phyloP scores from a whole-genome alignment of 495 filamentous ascomycete species.

The Hapsidospora chrysogenum region DNA sequence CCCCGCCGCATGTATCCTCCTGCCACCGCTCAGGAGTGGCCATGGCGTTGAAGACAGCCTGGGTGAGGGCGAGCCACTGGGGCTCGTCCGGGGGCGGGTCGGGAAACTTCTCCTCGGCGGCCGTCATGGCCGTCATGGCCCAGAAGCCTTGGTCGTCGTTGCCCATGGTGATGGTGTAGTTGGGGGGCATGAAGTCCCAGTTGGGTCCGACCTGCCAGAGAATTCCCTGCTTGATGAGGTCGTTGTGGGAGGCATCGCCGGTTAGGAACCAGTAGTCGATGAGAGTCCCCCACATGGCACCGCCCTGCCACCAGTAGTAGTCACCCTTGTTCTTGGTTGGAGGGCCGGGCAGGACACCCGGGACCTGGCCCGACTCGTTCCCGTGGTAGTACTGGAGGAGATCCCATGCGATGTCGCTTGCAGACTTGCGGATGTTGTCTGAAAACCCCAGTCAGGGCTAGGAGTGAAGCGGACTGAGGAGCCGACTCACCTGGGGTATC shows the following conservation, averaged over 20 bases:
- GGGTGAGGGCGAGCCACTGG: conserved; percentile 58
- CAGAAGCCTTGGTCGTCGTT: conserved; percentile 77
- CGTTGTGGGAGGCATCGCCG: conserved; percentile 53
- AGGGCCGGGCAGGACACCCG: conserved; percentile 44
- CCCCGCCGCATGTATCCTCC: conserved; percentile 49
- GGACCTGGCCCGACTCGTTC: conserved; percentile 39
- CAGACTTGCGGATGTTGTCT: conserved; percentile 1
- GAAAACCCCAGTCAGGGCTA: no score
- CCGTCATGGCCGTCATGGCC: conserved; percentile 58
- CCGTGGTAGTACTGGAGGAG: conserved; percentile 51
- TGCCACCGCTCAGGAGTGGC: conserved; percentile 32
- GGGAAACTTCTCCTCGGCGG: conserved; percentile 56
- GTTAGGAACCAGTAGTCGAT: conserved; percentile 71
- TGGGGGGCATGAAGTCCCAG: conserved; percentile 50
- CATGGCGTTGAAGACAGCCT: conserved; percentile 65
- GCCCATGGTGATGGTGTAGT: conserved; percentile 60
- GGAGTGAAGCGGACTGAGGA: no score
- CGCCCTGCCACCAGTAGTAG: conserved; percentile 54
- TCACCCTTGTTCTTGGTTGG: conserved; percentile 23
- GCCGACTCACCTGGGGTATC: no score
- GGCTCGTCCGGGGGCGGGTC: conserved; percentile 38
- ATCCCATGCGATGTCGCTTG: conserved; percentile 45
- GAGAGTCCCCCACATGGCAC: conserved; percentile 55
- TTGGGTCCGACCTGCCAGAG: conserved; percentile 49
- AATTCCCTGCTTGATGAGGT: conserved; percentile 42